Conservation (phyloP, 768 basidiomycete species). For the Pulveroboletus sp. region DNA sequence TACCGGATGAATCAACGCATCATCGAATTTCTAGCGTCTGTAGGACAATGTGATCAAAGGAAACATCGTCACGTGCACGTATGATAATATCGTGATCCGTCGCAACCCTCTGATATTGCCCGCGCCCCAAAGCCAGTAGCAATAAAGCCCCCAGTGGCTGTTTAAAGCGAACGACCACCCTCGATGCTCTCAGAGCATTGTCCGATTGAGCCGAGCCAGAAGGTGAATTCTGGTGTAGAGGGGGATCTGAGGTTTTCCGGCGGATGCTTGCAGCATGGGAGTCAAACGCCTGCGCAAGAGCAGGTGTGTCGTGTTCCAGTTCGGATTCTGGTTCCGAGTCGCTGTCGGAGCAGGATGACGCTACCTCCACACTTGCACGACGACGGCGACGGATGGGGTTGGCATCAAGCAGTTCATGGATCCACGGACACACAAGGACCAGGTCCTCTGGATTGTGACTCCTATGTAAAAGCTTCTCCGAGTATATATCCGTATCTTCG, state of each 20-base stretch:
- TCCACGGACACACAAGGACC: slow-evolving; percentile 20
- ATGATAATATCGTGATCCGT: slow-evolving; percentile 10
- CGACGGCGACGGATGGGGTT: neutral
- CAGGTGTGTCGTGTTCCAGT: neutral
- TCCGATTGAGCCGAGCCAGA: neutral
- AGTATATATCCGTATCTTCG: slow-evolving; percentile 11
- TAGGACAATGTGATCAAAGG: slow-evolving; percentile 7
- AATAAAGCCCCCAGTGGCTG: slow-evolving; percentile 15
- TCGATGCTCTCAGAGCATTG: neutral
- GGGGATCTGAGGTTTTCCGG: too few species aligned
- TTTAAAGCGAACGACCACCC: slow-evolving; percentile 10
- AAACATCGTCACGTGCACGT: slow-evolving; percentile 1
- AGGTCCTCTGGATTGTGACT: neutral
- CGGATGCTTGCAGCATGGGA: neutral
- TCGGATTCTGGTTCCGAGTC: slow-evolving; percentile 4
- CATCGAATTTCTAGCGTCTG: slow-evolving; percentile 4
- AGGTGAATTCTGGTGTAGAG: neutral
- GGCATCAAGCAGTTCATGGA: slow-evolving; percentile 8
- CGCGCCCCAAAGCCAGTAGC: slow-evolving; percentile 1
- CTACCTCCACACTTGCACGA: neutral
- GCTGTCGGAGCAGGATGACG: neutral
- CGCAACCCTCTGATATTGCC: slow-evolving; percentile 15
- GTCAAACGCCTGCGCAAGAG: neutral
- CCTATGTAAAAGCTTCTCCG: neutral
- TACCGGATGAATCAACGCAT: neutral